Evolutionary conservation across 345 rosid genomes (phyloP).

Genomic region (Eucalyptus victrix): DNA sequence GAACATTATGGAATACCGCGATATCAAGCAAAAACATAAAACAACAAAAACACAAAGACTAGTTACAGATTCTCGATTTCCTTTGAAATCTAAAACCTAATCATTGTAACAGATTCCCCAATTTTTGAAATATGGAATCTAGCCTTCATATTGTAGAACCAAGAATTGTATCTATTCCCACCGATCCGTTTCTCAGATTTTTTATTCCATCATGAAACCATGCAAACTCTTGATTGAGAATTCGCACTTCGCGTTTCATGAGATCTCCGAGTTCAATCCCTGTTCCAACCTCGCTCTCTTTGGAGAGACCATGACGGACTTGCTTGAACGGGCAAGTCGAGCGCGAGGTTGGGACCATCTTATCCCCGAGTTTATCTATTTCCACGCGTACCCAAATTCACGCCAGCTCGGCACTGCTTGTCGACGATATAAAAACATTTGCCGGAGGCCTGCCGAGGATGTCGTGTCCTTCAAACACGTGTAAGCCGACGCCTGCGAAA

Average conservation of each 20-base stretch:
- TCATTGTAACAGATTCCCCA: fast-evolving
- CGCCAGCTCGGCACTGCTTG: neutral
- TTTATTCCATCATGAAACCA: fast-evolving
- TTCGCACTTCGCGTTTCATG: neutral
- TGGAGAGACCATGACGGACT: neutral
- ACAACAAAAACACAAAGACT: too few relatives aligned
- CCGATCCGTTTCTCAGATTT: fast-evolving
- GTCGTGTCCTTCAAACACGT: neutral
- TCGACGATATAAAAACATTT: neutral
- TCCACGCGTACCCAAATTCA: neutral
- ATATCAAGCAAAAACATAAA: fast-evolving
- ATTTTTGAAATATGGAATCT: too few relatives aligned
- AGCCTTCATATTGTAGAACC: fast-evolving
- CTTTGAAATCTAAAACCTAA: fast-evolving
- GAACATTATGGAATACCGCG: fast-evolving
- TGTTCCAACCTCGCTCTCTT: neutral
- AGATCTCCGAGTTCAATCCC: neutral
- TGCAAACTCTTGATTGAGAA: fast-evolving
- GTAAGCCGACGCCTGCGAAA: neutral
- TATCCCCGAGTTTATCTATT: neutral
- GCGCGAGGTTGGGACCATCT: neutral
- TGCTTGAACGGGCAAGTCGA: neutral
- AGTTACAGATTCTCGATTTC: fast-evolving
- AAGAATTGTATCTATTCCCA: fast-evolving
- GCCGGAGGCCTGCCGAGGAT: neutral